These are phyloP conservation scores for Alternaria brassicicola DNA, from an alignment of 2,329 filamentous ascomycete species.

Conservation along the genomic window DNA sequence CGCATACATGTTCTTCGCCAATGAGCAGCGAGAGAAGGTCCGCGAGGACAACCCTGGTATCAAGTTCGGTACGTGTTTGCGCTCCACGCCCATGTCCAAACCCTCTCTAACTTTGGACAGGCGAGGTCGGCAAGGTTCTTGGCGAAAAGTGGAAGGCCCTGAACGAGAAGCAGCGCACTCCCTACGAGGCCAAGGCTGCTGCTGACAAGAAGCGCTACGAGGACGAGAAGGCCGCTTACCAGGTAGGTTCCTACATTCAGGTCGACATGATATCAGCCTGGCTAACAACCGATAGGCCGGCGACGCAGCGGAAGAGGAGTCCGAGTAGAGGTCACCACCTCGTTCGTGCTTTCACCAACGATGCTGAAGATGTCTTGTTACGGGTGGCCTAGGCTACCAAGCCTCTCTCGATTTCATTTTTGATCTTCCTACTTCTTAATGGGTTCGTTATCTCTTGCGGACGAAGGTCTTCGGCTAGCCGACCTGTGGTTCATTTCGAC, in stretches of 20 bases:
- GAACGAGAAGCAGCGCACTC: slow-evolving; percentile 86
- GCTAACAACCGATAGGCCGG: slow-evolving; percentile 31
- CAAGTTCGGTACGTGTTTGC: slow-evolving; percentile 76
- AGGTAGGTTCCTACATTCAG: slow-evolving; percentile 24
- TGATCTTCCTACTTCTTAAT: slow-evolving; percentile 34
- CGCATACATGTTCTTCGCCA: slow-evolving; percentile 99
- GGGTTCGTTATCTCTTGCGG: slow-evolving; percentile 27
- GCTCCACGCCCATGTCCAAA: neutral
- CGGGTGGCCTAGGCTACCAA: slow-evolving; percentile 25
- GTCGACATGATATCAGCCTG: neutral
- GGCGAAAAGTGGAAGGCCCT: slow-evolving; percentile 99
- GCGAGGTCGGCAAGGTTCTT: slow-evolving; percentile 96
- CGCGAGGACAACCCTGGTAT: slow-evolving; percentile 98
- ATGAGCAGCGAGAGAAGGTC: slow-evolving; percentile 97
- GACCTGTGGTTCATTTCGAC: slow-evolving; percentile 31
- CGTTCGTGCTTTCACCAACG: slow-evolving; percentile 15
- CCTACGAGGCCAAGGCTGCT: slow-evolving; percentile 96
- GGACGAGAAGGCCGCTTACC: slow-evolving; percentile 88
- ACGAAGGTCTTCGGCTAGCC: slow-evolving; percentile 30
- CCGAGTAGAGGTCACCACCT: slow-evolving; percentile 39
- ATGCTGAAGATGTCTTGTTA: slow-evolving; percentile 35
- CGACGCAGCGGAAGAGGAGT: slow-evolving; percentile 51
- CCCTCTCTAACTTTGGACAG: slow-evolving; percentile 53
- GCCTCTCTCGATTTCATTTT: slow-evolving; percentile 31
- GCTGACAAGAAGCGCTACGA: slow-evolving; percentile 99